Conservation (phyloP, 2,329 filamentous ascomycete genomes). For the Fusarium fujikuroi region DNA sequence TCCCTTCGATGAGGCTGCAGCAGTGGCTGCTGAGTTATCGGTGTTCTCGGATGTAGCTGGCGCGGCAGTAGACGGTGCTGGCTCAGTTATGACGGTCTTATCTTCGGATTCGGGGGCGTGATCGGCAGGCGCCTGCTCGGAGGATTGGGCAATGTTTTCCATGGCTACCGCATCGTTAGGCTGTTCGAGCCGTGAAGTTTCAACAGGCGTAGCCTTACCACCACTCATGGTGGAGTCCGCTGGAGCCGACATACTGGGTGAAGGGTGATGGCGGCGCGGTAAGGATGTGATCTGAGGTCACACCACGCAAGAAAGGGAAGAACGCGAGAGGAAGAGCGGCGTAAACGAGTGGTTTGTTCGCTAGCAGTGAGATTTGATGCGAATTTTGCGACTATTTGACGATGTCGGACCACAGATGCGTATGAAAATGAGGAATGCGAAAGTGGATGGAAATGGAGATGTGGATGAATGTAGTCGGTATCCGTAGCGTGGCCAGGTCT, state of each 20-base stretch:
- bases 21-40: slow-evolving; percentile 31
- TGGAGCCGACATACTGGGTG: slow-evolving; percentile 47
- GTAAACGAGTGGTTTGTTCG: slow-evolving; percentile 38
- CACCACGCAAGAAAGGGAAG: slow-evolving; percentile 38
- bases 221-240: slow-evolving; percentile 49
- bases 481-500: slow-evolving; percentile 39
- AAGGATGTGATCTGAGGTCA: slow-evolving; percentile 40
- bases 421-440: slow-evolving; percentile 28
- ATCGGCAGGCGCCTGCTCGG: slow-evolving; percentile 30
- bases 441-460: slow-evolving; percentile 25
- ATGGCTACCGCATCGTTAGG: slow-evolving; percentile 53
- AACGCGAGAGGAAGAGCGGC: slow-evolving; percentile 12
- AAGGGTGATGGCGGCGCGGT: slow-evolving; percentile 29
- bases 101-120: slow-evolving; percentile 31
- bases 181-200: slow-evolving; percentile 48
- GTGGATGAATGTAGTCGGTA: slow-evolving; percentile 31
- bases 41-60: slow-evolving; percentile 33
- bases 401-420: slow-evolving; percentile 30
- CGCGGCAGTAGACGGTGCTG: slow-evolving; percentile 27
- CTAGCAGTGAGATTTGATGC: slow-evolving; percentile 7
- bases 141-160: slow-evolving; percentile 47
- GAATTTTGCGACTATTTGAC: slow-evolving; percentile 16
- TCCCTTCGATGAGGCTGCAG: slow-evolving; percentile 46
- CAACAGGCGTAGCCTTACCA: slow-evolving; percentile 45
- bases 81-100: slow-evolving; percentile 26